These are phyloP conservation scores for Simmondsia chinensis DNA, from an alignment of 148 eudicot species.

Conservation along the genomic window DNA sequence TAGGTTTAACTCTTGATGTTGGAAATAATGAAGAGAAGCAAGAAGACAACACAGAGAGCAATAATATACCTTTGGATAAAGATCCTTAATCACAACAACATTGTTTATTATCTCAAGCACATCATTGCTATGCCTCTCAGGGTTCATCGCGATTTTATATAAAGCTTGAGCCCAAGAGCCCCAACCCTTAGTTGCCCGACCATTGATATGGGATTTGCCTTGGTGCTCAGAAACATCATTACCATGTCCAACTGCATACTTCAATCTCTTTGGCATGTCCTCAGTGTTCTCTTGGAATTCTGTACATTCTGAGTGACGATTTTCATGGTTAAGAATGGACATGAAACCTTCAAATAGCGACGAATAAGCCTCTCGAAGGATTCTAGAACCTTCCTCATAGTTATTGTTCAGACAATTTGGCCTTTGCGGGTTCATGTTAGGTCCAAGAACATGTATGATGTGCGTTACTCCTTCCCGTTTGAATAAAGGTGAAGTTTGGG, in stretches of 20 bases:
- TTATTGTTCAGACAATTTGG: constrained; percentile 69
- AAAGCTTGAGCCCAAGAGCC: constrained; percentile 76
- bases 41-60: constrained; percentile 2
- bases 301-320: constrained; percentile 2
- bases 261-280: constrained; percentile 42
- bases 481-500: constrained; percentile 66
- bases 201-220: constrained; percentile 12
- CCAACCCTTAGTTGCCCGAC: constrained; percentile 41
- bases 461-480: constrained; percentile 73
- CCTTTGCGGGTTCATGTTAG: constrained; percentile 88
- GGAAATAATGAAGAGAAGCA: background rate
- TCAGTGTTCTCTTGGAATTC: constrained; percentile 16
- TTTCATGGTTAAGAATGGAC: constrained; percentile 28
- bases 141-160: constrained; percentile 58
- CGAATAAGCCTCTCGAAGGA: constrained; percentile 76
- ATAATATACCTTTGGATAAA: constrained; percentile 65
- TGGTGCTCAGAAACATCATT: constrained; percentile 15
- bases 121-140: constrained; percentile 49
- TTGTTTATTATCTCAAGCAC: constrained; percentile 45
- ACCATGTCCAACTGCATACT: constrained; percentile 16
- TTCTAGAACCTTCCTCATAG: constrained; percentile 63
- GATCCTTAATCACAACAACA: constrained; percentile 66
- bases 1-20: too few relatives aligned
- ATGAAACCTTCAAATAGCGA: constrained; percentile 83
- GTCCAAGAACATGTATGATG: constrained; percentile 98